phyloP scores from a whole-genome alignment of 2,329 filamentous ascomycete species.

The Aureobasidium subglaciale region DNA sequence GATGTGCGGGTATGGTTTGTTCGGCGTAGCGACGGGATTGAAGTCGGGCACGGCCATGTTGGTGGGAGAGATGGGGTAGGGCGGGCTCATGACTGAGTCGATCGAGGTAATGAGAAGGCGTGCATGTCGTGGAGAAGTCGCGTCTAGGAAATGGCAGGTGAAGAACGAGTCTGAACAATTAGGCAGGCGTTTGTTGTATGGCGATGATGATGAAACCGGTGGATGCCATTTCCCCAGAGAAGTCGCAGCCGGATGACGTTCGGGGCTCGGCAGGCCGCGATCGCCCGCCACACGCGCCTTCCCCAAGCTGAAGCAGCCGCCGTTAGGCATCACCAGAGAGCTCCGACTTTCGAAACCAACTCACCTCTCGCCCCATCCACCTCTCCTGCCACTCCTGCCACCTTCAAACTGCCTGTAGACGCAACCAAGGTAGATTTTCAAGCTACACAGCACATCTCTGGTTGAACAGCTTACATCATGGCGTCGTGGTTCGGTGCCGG shows the following conservation, averaged over 20 bases:
- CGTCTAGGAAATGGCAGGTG: neutral
- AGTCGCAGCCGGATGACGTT: neutral
- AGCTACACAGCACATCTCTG: neutral
- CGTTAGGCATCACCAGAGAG: constrained; percentile 3
- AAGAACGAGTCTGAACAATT: neutral
- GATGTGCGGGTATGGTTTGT: constrained; percentile 30
- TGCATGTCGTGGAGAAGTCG: neutral
- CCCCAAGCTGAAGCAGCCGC: constrained; percentile 3
- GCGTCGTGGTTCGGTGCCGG: constrained; percentile 92
- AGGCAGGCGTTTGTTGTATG: neutral
- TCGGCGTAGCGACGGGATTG: neutral
- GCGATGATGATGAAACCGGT: neutral
- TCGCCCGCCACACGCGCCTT: constrained; percentile 3
- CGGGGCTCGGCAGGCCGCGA: neutral
- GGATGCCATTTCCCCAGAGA: constrained; percentile 5
- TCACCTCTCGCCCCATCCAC: neutral
- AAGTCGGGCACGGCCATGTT: constrained; percentile 4
- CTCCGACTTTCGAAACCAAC: neutral
- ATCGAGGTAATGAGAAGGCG: neutral
- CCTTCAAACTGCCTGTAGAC: neutral
- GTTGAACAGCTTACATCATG: constrained; percentile 52
- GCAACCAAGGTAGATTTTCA: neutral
- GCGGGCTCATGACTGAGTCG: constrained; percentile 14
- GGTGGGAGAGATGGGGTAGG: constrained; percentile 3
- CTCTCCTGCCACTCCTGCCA: too few species aligned